Evolutionary conservation across 331 rosid genomes (phyloP), one percentile per base, ranked within the genome.

Genomic region (Arachis monticola): DNA sequence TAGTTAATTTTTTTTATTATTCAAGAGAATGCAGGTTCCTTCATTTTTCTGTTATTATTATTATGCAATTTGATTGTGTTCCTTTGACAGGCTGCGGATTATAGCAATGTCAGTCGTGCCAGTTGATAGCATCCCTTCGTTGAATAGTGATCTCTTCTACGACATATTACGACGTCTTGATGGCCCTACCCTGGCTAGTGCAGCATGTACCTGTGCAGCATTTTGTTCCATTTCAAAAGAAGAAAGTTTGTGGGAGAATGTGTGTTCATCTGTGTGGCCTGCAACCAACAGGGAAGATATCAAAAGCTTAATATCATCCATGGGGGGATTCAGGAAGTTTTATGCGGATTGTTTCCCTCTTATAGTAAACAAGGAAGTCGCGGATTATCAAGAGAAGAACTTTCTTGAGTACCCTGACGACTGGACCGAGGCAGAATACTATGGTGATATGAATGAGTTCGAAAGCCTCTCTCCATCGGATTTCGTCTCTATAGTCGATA

Each of bases 341-440:
- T 91, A 89, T 56, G 92, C 93, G n/a, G 98, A 93, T 83, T 91
- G 97, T 80, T 93, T 91, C 68, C 97, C 97, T 6, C 97, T 91
- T 60, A 89, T 87, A 50, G 76, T 93, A 56, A 92, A 85, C 86
- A 89, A 93, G 78, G 93, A 91, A 74, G 88, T 85, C 27, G 79
- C 79, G 2, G 90, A 88, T 69, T 81, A 81, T 77, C 90, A 68
- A 47, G 77, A 81, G 88, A 81, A 82, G 45, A 79, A 63, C 76
- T 76, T 68, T 77, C 87, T 70, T 0, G 90, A 90, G 79, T 90
- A 87, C 79, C 96, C 93, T 8, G 93, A 93, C 62, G 89, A 91
- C 68, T 93, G 92, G 97, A 86, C 96, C 1, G 96, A 93, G 77
- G 93, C 93, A 14, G 96, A 91, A 77, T 89, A 90, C 80, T 93